Evolutionary conservation across 768 basidiomycete genomes (phyloP), one percentile per base, ranked within the genome.

Genomic region (Pulveroboletus sp.): DNA sequence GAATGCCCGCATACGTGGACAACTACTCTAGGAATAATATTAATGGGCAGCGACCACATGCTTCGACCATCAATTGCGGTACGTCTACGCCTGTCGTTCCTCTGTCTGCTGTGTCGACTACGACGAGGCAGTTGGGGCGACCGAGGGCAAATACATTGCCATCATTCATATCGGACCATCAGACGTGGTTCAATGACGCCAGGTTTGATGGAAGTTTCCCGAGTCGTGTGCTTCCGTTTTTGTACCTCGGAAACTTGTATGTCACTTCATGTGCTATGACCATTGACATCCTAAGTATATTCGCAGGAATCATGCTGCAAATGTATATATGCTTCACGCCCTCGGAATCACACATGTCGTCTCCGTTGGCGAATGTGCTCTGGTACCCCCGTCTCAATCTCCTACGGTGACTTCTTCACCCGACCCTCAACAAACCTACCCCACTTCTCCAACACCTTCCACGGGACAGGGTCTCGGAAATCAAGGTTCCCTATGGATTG

Each of bases 281-380:
- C 6, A 9, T 35, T 11, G 24, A 28, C 8, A 3, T 49, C 1
- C 52, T 56, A 39, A 57, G 37, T 17, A 41, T 45, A 14, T 33
- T 18, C 2, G n/a, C 52, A 92, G 92, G 67, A 91, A 93, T 59
- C 95, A 98, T 59, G 95, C 95, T 0, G 75, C 85, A 26, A 98
- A 98, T 68, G 93, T 84, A 46, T 90, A 89, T 61, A 96, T 98
- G 93, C 82, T 98, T 3, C 89, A 93, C 60, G 91, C 92, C 3
- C 79, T 98, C 14, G 93, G 93, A 24, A 94, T 98, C 60, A 95
- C 93, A 3, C 94, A 98, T 64, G 93, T 98, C 55, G 93, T 98
- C 27, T 93, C 90, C 8, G 93, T 97, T 3, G 95, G 95, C 43
- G 95, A 97, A 73, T 93, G 91, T 53, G 90, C 94, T 10, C 80